Evolutionary conservation across 2,329 filamentous ascomycete species (phyloP), one percentile per base, ranked within the genome.

Genomic region (Nothopassalora personata): DNA sequence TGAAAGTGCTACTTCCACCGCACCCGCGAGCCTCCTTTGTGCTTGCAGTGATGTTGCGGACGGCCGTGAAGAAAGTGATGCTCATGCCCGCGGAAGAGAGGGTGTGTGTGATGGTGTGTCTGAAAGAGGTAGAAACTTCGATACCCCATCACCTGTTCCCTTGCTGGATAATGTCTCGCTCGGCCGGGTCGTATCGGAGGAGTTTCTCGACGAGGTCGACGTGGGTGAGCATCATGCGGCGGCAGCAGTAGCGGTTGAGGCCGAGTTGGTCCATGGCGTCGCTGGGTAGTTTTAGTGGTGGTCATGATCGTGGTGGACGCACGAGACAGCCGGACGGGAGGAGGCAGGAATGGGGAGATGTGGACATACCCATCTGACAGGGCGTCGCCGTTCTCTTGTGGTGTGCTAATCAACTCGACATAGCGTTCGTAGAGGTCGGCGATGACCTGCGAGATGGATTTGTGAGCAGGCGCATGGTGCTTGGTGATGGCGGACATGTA

Each of bases 141-240:
- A 23, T 23, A 10, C 10, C 10, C 18, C 2, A 60, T 59, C 57
- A 55, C 30, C 51, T 64, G 49, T 55, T 64, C 15, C 39, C 39
- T 8, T 57, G 60, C 65, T 70, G 70, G 64, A 73, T 65, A 55
- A 74, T 71, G 47, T 74, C 71, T 55, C 72, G 68, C 70, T 74
- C 72, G 43, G 70, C 70, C 33, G 72, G 72, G 60, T 74, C 74
- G 66, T 74, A 74, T 47, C 93, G 90, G 66, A 99, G 85, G 53
- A 99, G 85, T 79, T 99, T 99, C 82, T 99, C 94, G 69, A 99
- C 97, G 63, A 99, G 82, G 75, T 99, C 94, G 70, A 99, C 94
- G 77, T 99, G 94, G 60, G 94, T 99, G 89, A 99, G 97, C 76
- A 99, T 86, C 94, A 99, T 99, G 72, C 94, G 89, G 69, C 94